Evolutionary conservation across 2,329 filamentous ascomycete genomes (phyloP).

Genomic region (Colletotrichum shisoi): DNA sequence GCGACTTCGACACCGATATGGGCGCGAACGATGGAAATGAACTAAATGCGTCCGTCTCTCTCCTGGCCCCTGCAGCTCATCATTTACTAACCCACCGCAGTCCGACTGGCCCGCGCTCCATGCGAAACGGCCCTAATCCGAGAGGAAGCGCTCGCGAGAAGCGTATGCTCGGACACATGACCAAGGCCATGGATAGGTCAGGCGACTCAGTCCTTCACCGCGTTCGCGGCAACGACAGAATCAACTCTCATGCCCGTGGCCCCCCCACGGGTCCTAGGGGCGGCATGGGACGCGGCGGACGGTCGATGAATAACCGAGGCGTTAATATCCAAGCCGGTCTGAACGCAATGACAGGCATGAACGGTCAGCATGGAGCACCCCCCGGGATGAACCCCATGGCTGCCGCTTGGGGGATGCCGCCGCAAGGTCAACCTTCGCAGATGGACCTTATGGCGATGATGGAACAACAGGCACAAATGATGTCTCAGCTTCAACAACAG

Average conservation of each 20-base stretch:
- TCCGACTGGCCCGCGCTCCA: slow-evolving; percentile 92
- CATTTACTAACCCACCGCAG: slow-evolving; percentile 63
- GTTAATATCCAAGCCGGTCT: slow-evolving; percentile 61
- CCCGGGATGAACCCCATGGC: slow-evolving; percentile 51
- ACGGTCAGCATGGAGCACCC: slow-evolving; percentile 46
- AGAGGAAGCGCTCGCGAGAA: slow-evolving; percentile 72
- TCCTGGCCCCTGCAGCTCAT: slow-evolving; percentile 20
- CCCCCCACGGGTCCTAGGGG: slow-evolving; percentile 76
- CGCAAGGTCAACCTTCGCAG: slow-evolving; percentile 54
- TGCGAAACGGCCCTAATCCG: slow-evolving; percentile 74
- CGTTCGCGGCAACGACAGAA: slow-evolving; percentile 78
- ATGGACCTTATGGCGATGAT: slow-evolving; percentile 75
- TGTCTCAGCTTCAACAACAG: slow-evolving; percentile 75
- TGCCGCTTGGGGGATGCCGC: slow-evolving; percentile 56
- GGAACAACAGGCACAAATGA: slow-evolving; percentile 87
- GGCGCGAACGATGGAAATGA: slow-evolving; percentile 61
- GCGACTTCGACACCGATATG: slow-evolving; percentile 76
- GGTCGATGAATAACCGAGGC: slow-evolving; percentile 60
- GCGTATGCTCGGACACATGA: slow-evolving; percentile 84
- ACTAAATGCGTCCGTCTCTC: slow-evolving; percentile 65
- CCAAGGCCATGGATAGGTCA: slow-evolving; percentile 80
- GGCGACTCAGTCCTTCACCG: slow-evolving; percentile 81
- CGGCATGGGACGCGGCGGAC: slow-evolving; percentile 58
- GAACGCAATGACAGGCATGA: slow-evolving; percentile 52
- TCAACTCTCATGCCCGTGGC: slow-evolving; percentile 78